phyloP scores from a whole-genome alignment of 2,329 filamentous ascomycete genomes.

The Aureobasidium pullulans region DNA sequence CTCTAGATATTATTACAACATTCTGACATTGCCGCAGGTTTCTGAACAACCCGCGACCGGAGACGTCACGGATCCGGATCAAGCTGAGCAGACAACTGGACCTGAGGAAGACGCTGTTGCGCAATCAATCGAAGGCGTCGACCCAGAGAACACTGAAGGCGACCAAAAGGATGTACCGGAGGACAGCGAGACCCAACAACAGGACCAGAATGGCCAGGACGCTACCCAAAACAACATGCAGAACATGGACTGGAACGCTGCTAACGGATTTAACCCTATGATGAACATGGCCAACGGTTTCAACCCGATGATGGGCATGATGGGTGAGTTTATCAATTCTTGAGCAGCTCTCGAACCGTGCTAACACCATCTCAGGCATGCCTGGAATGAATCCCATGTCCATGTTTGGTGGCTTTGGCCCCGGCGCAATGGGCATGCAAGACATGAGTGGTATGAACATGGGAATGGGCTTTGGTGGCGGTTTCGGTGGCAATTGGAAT shows the following conservation, averaged over 20 bases:
- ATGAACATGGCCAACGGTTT: conserved; percentile 64
- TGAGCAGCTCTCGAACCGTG: neutral
- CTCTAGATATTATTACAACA: neutral
- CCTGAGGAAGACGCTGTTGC: conserved; percentile 4
- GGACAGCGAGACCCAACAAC: neutral
- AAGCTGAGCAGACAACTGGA: neutral
- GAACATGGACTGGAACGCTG: conserved; percentile 46
- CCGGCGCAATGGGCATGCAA: conserved; percentile 72
- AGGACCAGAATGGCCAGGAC: conserved; percentile 19
- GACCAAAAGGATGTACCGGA: neutral
- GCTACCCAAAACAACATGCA: conserved; percentile 41
- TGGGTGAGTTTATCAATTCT: conserved; percentile 60
- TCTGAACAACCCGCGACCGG: neutral
- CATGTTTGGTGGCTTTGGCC: conserved; percentile 70
- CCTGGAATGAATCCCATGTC: conserved; percentile 71
- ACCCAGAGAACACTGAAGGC: neutral
- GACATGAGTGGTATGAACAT: conserved; percentile 54
- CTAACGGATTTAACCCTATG: conserved; percentile 61
- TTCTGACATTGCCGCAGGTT: neutral
- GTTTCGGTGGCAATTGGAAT: conserved; percentile 58
- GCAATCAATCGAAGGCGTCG: conserved; percentile 3
- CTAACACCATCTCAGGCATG: conserved; percentile 52
- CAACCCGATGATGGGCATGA: conserved; percentile 94
- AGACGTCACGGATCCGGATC: neutral
- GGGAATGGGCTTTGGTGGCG: conserved; percentile 60